phyloP scores from a whole-genome alignment of 768 basidiomycete genomes.

The Clitopilus passeckerianus region DNA sequence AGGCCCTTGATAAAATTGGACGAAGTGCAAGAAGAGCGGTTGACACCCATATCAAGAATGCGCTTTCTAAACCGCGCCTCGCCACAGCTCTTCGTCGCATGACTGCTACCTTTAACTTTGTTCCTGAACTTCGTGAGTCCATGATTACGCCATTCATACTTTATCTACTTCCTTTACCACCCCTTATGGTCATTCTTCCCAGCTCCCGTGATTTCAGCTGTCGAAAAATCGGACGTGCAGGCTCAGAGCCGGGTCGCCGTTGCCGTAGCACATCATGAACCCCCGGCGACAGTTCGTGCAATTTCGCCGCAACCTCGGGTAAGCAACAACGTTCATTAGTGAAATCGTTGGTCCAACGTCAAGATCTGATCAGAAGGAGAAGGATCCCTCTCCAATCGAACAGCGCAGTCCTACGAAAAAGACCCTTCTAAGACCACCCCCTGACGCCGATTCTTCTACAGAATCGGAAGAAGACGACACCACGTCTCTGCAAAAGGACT shows the following conservation, averaged over 20 bases:
- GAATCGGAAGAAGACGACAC: slow-evolving; percentile 34
- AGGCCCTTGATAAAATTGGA: slow-evolving; percentile 70
- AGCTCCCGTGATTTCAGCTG: slow-evolving; percentile 50
- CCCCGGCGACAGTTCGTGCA: slow-evolving; percentile 10
- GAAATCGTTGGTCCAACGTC: not conserved
- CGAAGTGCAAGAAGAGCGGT: slow-evolving; percentile 62
- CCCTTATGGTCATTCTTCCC: slow-evolving; percentile 7
- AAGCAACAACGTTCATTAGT: not conserved
- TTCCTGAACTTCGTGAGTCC: slow-evolving; percentile 58
- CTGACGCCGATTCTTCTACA: slow-evolving; percentile 37
- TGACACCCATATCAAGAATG: slow-evolving; percentile 71
- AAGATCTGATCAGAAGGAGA: not conserved
- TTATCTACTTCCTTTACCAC: slow-evolving; percentile 10
- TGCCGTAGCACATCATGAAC: slow-evolving; percentile 8
- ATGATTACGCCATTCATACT: not conserved
- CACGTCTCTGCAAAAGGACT: not conserved
- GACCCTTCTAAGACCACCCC: not conserved
- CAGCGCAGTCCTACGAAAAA: not conserved
- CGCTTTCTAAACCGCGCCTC: slow-evolving; percentile 61
- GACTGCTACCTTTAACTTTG: slow-evolving; percentile 68
- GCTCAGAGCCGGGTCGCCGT: slow-evolving; percentile 11
- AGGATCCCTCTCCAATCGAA: not conserved
- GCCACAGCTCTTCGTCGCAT: slow-evolving; percentile 66
- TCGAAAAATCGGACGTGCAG: slow-evolving; percentile 39
- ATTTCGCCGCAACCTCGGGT: slow-evolving; percentile 10